These are phyloP conservation scores for Jacaranda copaia DNA, from an alignment of 257 asterid genomes.

Conservation along the genomic window DNA sequence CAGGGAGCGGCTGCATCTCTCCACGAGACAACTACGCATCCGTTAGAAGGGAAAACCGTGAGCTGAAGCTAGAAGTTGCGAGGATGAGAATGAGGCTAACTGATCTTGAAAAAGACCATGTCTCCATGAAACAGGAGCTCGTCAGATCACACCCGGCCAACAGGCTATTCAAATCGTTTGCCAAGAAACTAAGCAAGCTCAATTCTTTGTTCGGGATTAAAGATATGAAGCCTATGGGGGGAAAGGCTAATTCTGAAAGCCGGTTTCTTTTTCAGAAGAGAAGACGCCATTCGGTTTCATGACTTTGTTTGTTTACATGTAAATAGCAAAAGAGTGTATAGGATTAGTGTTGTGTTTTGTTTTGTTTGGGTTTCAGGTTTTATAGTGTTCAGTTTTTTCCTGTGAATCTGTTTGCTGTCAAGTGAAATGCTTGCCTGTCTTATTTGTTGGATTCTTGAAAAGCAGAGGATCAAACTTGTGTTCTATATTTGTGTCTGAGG, in stretches of 20 bases:
- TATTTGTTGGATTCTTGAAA: slow-evolving; percentile 17
- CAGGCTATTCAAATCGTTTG: slow-evolving; percentile 72
- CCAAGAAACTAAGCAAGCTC: slow-evolving; percentile 74
- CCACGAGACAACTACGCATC: slow-evolving; percentile 98
- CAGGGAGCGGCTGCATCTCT: slow-evolving; percentile 93
- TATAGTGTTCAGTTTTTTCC: slow-evolving; percentile 9
- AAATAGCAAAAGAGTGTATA: slow-evolving; percentile 47
- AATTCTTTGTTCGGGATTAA: slow-evolving; percentile 64
- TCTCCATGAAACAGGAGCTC: slow-evolving; percentile 90
- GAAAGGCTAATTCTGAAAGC: slow-evolving; percentile 56
- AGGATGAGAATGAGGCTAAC: slow-evolving; percentile 98
- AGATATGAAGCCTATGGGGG: slow-evolving; percentile 57
- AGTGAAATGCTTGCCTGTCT: slow-evolving; percentile 32
- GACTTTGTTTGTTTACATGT: slow-evolving; percentile 41
- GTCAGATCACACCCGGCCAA: slow-evolving; percentile 78
- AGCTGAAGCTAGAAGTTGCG: slow-evolving; percentile 92
- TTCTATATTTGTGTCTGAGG: background rate
- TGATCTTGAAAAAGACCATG: slow-evolving; percentile 92
- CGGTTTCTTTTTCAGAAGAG: slow-evolving; percentile 79
- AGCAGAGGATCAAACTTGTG: slow-evolving; percentile 23
- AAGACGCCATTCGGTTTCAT: slow-evolving; percentile 86
- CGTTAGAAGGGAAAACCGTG: slow-evolving; percentile 90
- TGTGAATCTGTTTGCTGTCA: slow-evolving; percentile 14
- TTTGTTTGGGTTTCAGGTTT: slow-evolving; percentile 38
- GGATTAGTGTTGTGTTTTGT: slow-evolving; percentile 24